A percentile compares a stretch with the other conserved stretches of the same genome.
Evolutionary conservation across 2,329 filamentous ascomycete species (phyloP).

Genomic region (Ophiognomonia clavigignenti-juglandacearum): DNA sequence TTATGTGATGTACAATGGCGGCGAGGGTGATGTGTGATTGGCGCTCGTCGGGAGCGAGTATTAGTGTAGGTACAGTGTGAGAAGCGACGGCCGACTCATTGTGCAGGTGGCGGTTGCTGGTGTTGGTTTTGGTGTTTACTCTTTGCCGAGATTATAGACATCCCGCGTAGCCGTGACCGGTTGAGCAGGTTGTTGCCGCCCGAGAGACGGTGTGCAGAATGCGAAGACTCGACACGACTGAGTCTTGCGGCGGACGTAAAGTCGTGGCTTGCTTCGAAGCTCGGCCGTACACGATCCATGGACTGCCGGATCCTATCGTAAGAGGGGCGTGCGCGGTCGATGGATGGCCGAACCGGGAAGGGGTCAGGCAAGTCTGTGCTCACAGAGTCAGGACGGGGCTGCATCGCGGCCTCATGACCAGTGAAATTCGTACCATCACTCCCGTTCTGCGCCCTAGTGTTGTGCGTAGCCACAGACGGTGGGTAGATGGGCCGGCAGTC

Average conservation of each 20-base stretch:
- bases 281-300: slow-evolving; percentile 78
- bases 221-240: slow-evolving; percentile 73
- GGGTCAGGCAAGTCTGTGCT: slow-evolving; percentile 20
- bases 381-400: slow-evolving; percentile 18
- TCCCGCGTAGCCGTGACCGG: slow-evolving; percentile 21
- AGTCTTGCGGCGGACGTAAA: slow-evolving; percentile 88
- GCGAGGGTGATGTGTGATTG: background rate
- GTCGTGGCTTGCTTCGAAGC: slow-evolving; percentile 83
- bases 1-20: slow-evolving; percentile 12
- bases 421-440: slow-evolving; percentile 94
- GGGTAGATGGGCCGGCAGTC: slow-evolving; percentile 91
- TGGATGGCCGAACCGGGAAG: slow-evolving; percentile 44
- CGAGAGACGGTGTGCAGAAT: slow-evolving; percentile 33
- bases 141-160: slow-evolving; percentile 25
- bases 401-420: slow-evolving; percentile 53
- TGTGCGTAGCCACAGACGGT: slow-evolving; percentile 81
- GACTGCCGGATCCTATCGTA: slow-evolving; percentile 82
- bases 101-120: too few relatives aligned
- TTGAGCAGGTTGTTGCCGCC: slow-evolving; percentile 15
- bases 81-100: too few relatives aligned
- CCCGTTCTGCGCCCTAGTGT: slow-evolving; percentile 78
- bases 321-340: slow-evolving; percentile 72
- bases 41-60: slow-evolving; percentile 1
- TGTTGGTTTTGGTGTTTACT: slow-evolving; percentile 18
- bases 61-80: too few relatives aligned